A percentile compares a stretch with the other conserved stretches of the same genome.
Conservation (phyloP, 2,329 filamentous ascomycete species). For the Orbilia ellipsospora region DNA sequence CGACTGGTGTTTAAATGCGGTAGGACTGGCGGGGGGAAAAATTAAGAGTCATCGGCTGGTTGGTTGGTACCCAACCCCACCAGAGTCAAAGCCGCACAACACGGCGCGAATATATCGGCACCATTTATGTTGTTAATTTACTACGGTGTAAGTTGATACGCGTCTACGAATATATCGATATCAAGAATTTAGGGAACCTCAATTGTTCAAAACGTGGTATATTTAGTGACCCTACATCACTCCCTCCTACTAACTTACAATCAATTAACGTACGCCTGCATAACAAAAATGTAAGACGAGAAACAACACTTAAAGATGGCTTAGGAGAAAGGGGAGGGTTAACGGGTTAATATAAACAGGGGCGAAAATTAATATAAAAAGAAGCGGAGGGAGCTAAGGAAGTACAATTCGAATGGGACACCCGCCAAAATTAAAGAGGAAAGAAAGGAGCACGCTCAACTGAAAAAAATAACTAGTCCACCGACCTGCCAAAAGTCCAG, state of each 20-base stretch:
- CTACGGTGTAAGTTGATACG: too few relatives aligned
- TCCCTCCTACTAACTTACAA: slow-evolving; percentile 14
- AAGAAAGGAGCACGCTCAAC: slow-evolving; percentile 50
- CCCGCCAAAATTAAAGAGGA: slow-evolving; percentile 43
- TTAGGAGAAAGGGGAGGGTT: background rate
- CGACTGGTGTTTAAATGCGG: slow-evolving; percentile 9
- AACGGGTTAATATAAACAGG: slow-evolving; percentile 42
- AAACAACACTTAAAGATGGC: slow-evolving; percentile 12
- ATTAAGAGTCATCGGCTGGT: slow-evolving; percentile 35
- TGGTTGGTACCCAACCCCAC: slow-evolving; percentile 19
- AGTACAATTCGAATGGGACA: slow-evolving; percentile 33
- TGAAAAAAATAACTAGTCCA: slow-evolving; percentile 26
- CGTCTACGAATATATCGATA: too few relatives aligned
- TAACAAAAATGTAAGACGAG: slow-evolving; percentile 5
- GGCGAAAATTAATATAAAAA: slow-evolving; percentile 39
- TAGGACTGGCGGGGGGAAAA: slow-evolving; percentile 3
- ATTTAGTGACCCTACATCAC: slow-evolving; percentile 5
- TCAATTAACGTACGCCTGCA: slow-evolving; percentile 18
- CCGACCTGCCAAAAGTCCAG: slow-evolving; percentile 37
- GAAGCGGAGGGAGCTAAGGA: background rate
- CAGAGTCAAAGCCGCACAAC: background rate
- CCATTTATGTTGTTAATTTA: too few relatives aligned
- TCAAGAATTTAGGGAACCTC: too few relatives aligned
- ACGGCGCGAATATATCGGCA: too few relatives aligned
- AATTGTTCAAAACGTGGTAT: background rate